Conservation (phyloP, 768 basidiomycete species). For the Butyriboletus loyo region DNA sequence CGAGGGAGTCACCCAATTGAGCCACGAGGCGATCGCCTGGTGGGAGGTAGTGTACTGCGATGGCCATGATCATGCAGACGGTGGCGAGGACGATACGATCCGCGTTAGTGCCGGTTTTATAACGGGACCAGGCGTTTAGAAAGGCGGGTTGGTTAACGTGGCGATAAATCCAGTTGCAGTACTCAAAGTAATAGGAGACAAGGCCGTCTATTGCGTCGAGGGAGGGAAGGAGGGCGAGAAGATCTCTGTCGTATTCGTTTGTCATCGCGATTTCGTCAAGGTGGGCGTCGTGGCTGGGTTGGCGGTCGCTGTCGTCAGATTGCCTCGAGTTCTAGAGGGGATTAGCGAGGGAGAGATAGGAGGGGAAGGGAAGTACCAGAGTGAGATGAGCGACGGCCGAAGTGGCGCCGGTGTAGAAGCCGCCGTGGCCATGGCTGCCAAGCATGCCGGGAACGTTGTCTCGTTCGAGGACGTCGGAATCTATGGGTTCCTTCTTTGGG, state of each 20-base stretch:
- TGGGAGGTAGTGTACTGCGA: constrained; percentile 71
- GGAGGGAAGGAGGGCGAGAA: constrained; percentile 62
- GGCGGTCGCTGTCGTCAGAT: constrained; percentile 52
- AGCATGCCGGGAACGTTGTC: constrained; percentile 59
- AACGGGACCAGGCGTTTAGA: constrained; percentile 64
- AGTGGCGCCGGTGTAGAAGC: constrained; percentile 78
- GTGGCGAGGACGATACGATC: constrained; percentile 72
- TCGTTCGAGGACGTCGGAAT: constrained; percentile 46
- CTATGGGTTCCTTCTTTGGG: constrained; percentile 53
- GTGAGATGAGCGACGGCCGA: constrained; percentile 69
- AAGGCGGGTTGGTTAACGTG: constrained; percentile 69
- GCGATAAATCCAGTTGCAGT: constrained; percentile 86
- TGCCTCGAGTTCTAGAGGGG: constrained; percentile 40
- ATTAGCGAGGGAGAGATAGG: constrained; percentile 16
- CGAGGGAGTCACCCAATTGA: constrained; percentile 47
- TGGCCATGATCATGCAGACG: constrained; percentile 71
- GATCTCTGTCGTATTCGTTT: constrained; percentile 68
- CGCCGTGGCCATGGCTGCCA: constrained; percentile 61
- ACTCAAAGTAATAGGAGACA: constrained; percentile 76
- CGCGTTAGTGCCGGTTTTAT: constrained; percentile 61
- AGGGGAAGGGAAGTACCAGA: constrained; percentile 39
- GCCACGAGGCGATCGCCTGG: constrained; percentile 59
- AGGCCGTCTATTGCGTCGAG: constrained; percentile 70
- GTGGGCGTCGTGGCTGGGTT: constrained; percentile 46
- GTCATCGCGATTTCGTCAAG: constrained; percentile 41